Conservation (phyloP, 306 rosid genomes). For the Canavalia gladiata region DNA sequence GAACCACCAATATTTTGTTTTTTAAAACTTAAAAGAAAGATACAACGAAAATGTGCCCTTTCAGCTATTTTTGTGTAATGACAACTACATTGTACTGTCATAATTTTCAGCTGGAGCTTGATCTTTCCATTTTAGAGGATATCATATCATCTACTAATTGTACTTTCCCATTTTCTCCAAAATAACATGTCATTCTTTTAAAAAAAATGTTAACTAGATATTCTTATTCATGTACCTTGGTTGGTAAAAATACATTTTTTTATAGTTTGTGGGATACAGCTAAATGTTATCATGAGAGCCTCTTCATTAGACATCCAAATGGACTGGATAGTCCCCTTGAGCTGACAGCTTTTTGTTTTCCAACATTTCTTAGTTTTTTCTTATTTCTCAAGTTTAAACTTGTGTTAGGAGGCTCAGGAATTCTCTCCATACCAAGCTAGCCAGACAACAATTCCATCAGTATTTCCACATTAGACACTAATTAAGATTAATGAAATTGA, state of each 20-base stretch:
- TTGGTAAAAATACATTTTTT: background rate
- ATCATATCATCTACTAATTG: constrained; percentile 9
- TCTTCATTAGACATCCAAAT: constrained; percentile 25
- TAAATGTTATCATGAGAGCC: background rate
- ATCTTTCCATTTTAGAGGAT: background rate
- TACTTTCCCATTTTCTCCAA: constrained; percentile 1
- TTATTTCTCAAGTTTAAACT: constrained; percentile 12
- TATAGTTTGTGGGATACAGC: background rate
- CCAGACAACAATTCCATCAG: background rate
- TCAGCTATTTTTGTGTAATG: background rate
- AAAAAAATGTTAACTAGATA: background rate
- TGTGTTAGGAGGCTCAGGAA: background rate
- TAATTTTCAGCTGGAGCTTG: background rate
- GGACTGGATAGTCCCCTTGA: background rate
- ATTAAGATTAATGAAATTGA: constrained; percentile 13
- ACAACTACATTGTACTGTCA: background rate
- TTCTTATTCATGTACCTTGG: constrained; percentile 20
- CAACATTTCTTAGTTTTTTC: background rate
- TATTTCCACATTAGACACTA: background rate
- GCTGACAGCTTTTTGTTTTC: background rate
- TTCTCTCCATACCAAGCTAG: constrained; percentile 5
- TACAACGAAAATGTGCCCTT: background rate
- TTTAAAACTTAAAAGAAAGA: background rate
- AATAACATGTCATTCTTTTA: background rate
- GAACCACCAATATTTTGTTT: background rate